Percentiles rank a stretch among this genome's conserved stretches.
These are phyloP conservation scores for Eucalyptus sp. DNA, from an alignment of 345 rosid genomes.

Conservation along the genomic window DNA sequence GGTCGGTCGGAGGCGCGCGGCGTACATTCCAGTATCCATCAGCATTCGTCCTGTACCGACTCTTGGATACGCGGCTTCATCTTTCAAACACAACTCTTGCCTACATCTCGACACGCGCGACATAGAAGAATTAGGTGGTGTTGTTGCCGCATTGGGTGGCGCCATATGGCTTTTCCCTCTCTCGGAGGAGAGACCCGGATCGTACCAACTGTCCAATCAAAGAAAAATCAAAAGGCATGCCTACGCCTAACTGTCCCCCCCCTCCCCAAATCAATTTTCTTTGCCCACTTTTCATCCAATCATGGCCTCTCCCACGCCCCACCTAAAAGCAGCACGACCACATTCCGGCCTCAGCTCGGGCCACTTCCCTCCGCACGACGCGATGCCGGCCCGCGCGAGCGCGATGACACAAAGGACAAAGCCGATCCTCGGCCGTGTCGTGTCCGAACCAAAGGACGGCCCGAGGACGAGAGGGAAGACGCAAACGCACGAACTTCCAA, in stretches of 20 bases:
- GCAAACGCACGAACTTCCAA: not conserved
- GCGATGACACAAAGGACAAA: not conserved
- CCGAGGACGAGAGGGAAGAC: not conserved
- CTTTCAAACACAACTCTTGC: not conserved
- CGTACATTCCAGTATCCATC: not conserved
- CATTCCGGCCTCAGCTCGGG: not conserved
- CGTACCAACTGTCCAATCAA: not conserved
- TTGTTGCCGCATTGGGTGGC: too few relatives aligned
- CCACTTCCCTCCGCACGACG: not conserved
- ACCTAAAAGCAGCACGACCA: not conserved
- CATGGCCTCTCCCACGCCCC: not conserved
- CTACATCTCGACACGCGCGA: fast-evolving
- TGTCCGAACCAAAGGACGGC: not conserved
- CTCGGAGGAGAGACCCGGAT: not conserved
- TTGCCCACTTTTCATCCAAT: not conserved
- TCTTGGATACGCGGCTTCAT: fast-evolving
- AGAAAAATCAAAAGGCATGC: not conserved
- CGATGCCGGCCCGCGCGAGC: not conserved
- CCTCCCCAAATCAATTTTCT: not conserved
- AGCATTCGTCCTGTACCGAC: fast-evolving
- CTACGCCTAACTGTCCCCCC: not conserved
- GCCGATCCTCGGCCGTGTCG: not conserved
- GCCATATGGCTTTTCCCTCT: not conserved
- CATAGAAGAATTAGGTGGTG: not conserved
- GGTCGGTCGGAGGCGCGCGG: too few relatives aligned